Evolutionary conservation across 305 asterid species (phyloP).

Genomic region (Caryopteris hybrid): DNA sequence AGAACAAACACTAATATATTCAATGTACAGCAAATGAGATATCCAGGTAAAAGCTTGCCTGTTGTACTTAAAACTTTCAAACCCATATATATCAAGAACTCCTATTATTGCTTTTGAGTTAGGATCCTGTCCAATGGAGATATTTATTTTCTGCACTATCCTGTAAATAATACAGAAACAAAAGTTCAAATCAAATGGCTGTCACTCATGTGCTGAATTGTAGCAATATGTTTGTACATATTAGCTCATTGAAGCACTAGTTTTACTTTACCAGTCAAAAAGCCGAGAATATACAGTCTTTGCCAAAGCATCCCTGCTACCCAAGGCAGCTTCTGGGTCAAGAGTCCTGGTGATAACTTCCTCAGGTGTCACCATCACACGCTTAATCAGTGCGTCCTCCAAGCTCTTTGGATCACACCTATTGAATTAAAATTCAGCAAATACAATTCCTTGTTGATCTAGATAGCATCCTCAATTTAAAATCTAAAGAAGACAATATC

Average conservation of each 20-base stretch:
- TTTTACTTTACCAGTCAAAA: conserved; percentile 77
- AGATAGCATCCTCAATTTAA: conserved; percentile 10
- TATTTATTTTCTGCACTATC: conserved; percentile 94
- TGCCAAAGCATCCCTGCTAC: conserved; percentile 99
- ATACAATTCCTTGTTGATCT: conserved; percentile 1
- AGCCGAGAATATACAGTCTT: conserved; percentile 89
- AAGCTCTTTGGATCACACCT: conserved; percentile 97
- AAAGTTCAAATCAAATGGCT: conserved; percentile 22
- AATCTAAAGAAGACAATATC: conserved; percentile 14
- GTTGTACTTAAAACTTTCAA: conserved; percentile 93
- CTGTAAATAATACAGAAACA: conserved; percentile 42
- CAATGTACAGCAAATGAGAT: conserved; percentile 14
- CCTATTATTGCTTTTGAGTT: conserved; percentile 96
- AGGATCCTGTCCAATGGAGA: conserved; percentile 98
- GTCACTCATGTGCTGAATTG: conserved; percentile 7
- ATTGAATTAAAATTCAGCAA: conserved; percentile 26
- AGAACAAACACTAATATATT: conserved; percentile 16
- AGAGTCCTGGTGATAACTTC: conserved; percentile 96
- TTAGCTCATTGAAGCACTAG: conserved; percentile 10
- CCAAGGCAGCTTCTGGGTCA: conserved; percentile 93
- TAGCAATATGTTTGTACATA: not conserved
- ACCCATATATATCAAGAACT: conserved; percentile 98
- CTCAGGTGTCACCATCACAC: conserved; percentile 99
- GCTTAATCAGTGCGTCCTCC: conserved; percentile 94
- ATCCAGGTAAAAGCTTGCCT: conserved; percentile 48